phyloP scores from a whole-genome alignment of 495 filamentous ascomycete species.

The Penicillium bialowiezense region DNA sequence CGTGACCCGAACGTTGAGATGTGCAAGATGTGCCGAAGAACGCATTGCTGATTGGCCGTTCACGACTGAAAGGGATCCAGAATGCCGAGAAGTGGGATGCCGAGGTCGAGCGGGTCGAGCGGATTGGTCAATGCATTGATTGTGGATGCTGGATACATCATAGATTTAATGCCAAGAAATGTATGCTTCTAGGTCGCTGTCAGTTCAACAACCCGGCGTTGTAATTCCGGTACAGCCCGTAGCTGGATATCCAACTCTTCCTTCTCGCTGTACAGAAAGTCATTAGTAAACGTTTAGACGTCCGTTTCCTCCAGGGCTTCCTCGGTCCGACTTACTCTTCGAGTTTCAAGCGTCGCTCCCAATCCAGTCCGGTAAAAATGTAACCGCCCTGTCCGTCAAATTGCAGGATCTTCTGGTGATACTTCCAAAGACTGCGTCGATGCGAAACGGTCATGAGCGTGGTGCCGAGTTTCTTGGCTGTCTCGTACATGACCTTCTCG shows the following conservation, averaged over 20 bases:
- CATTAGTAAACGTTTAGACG: not conserved
- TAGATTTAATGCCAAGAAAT: constrained; percentile 3
- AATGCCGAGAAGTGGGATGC: not conserved
- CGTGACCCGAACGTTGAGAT: not conserved
- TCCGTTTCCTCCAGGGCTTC: too few relatives aligned
- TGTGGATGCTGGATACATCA: constrained; percentile 6
- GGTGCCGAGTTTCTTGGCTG: constrained; percentile 83
- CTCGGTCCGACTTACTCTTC: constrained; percentile 73
- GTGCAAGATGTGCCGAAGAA: not conserved
- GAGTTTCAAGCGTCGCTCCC: constrained; percentile 75
- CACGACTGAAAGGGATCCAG: not conserved
- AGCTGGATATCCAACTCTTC: constrained; percentile 88
- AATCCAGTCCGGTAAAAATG: constrained; percentile 87
- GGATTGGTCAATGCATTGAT: not conserved
- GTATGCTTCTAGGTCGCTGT: constrained; percentile 13
- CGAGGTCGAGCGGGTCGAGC: not conserved
- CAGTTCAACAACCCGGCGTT: constrained; percentile 80
- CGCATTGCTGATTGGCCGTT: not conserved
- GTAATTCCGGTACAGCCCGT: constrained; percentile 79
- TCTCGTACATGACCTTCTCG: constrained; percentile 95
- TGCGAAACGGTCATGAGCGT: constrained; percentile 97
- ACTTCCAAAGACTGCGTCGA: constrained; percentile 89
- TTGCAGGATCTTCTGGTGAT: constrained; percentile 88
- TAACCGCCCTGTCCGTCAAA: constrained; percentile 94
- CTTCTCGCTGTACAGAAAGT: constrained; percentile 66